Percentiles rank a stretch among this genome's conserved stretches.
These are phyloP conservation scores for Suillus discolor DNA, from an alignment of 768 basidiomycete genomes.

Conservation along the genomic window DNA sequence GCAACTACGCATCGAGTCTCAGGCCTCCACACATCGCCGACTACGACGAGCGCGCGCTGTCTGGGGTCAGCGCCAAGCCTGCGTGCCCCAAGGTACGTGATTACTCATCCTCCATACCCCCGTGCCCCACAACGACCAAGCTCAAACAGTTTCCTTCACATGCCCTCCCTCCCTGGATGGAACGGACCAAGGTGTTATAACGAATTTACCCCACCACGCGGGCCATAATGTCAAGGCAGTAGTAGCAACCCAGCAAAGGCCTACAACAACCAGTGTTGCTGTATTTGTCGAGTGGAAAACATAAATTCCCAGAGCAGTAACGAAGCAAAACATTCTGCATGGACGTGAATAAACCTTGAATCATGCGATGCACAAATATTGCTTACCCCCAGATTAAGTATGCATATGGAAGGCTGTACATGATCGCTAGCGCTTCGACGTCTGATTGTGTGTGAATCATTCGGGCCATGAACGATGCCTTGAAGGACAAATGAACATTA, in stretches of 20 bases:
- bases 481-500: not conserved
- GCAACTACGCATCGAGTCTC: conserved; percentile 18
- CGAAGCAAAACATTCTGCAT: conserved; percentile 14
- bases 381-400: conserved; percentile 32
- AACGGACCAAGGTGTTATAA: not conserved
- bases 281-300: not conserved
- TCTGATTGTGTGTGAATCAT: conserved; percentile 19
- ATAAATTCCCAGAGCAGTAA: conserved; percentile 8
- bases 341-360: not conserved
- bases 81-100: no score
- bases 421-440: conserved; percentile 31
- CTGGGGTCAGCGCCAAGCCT: no score
- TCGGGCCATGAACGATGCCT: conserved; percentile 22
- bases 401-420: conserved; percentile 36
- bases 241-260: conserved; percentile 6
- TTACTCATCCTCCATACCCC: no score
- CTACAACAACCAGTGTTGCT: not conserved
- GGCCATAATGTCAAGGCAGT: conserved; percentile 9
- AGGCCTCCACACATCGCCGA: no score
- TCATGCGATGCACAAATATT: not conserved
- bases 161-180: not conserved
- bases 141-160: not conserved
- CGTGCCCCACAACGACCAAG: no score
- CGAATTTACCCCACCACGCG: not conserved
- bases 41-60: no score